Evolutionary conservation across 2,329 filamentous ascomycete species (phyloP).

Genomic region (Exophiala bonariae): DNA sequence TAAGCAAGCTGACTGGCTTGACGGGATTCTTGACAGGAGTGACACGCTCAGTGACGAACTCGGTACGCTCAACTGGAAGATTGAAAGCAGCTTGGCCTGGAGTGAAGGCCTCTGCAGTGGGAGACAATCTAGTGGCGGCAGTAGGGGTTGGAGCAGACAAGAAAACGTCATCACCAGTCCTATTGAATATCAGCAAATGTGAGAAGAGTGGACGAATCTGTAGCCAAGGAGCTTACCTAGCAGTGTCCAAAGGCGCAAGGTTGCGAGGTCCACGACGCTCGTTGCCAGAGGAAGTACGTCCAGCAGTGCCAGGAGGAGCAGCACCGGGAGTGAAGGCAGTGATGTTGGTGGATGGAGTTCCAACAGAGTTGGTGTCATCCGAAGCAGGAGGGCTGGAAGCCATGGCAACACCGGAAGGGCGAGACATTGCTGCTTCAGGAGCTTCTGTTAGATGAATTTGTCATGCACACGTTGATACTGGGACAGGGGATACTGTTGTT

Average conservation of each 20-base stretch:
- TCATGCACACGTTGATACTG: too few relatives aligned
- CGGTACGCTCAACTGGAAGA: neutral
- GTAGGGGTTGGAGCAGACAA: conserved; percentile 39
- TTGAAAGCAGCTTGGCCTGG: conserved; percentile 8
- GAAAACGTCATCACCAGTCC: conserved; percentile 31
- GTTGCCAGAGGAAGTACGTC: conserved; percentile 24
- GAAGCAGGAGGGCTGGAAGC: conserved; percentile 21
- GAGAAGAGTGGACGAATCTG: neutral
- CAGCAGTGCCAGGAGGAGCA: conserved; percentile 44
- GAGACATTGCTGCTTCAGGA: conserved; percentile 12
- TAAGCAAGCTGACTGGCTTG: too few relatives aligned
- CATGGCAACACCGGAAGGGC: conserved; percentile 9
- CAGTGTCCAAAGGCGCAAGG: neutral
- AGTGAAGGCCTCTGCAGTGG: conserved; percentile 26
- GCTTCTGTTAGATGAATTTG: too few relatives aligned
- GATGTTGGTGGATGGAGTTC: conserved; percentile 65
- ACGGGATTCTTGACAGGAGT: too few relatives aligned
- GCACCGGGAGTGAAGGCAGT: conserved; percentile 66
- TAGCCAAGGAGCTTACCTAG: conserved; percentile 8
- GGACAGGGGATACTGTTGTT: neutral
- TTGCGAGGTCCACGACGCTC: conserved; percentile 13
- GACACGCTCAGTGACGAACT: neutral
- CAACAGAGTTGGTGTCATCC: conserved; percentile 37
- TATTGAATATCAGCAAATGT: conserved; percentile 16
- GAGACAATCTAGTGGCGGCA: conserved; percentile 20